Base-by-base conservation (phyloP, 2,329 filamentous ascomycete species). In the Colletotrichum sp. region DNA sequence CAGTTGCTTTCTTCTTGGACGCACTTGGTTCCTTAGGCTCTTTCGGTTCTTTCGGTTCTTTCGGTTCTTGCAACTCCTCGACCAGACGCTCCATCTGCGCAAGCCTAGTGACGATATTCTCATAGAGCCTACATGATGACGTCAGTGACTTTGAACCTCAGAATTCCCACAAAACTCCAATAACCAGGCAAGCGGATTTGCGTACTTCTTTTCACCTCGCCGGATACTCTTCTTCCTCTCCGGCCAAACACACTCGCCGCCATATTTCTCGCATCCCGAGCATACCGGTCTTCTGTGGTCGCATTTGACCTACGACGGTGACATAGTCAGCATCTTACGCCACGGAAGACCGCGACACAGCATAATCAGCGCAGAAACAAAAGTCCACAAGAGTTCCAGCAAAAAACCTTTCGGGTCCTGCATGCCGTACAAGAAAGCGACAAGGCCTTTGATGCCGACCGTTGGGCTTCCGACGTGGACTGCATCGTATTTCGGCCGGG, bases 81-180 rank as follows among this genome's bases (percentile, higher is more conserved):
- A 69, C 67, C 12, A 69, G 31, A 11, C 38, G 38, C 34, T 69
- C 67, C 67, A 69, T 69, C 43, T 69, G 67, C 16, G 38, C 67
- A 7, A 69, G 18, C 9, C 67, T 57, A 33, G 27, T 24, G 47
- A 69, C 67, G 47, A 69, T 63, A 15, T 69, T 54, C 11, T 63
- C 43, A 5, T 69, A 69, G 1, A 69, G 47, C 27, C 67, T 69
- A 15, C 27, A 59, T 59, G 21, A 29, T 57, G 54, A 59, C 29
- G 57, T 59, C 57, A 59, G 57, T 31, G 27, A 34, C 29, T 15
- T 57, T 57, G 54, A 57, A 57, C 54, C 54, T 57, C 43, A 24
- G 0, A 57, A 31, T 57, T n/a, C 54, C 16, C 15, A 31, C 15
- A 3, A 18, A 16, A 21, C 27, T 24, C 24, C 13, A 38, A 4